Evolutionary conservation across 2,329 filamentous ascomycete genomes (phyloP), one percentile per base, ranked within the genome.

Genomic region (Drechslerella dactyloides): DNA sequence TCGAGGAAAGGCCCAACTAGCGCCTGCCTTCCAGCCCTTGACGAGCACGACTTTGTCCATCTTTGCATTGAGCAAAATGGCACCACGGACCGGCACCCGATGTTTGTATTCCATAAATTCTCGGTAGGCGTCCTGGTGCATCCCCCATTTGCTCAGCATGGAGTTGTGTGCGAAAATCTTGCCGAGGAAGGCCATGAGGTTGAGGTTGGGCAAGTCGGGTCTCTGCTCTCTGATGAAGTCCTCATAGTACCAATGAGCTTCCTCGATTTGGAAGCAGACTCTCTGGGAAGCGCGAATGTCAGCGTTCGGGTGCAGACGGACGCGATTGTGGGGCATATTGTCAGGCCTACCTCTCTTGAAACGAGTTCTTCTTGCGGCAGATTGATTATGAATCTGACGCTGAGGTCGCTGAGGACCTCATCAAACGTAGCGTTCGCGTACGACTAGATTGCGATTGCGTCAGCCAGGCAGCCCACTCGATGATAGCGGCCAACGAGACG

Each of bases 201-300:
- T 62, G 90, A 92, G 63, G 5, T 64, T 68, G 2, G 94, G 94
- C 10, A 99, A 84, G 42, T 85, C 85, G 58, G 92, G 89, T 27
- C 53, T 57, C 74, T 94, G 84, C 42, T 93, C 93, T 53, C 94
- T 90, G 79, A 99, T 91, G 79, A 99, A 99, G 81, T 99, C 94
- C 83, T 99, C 94, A 86, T 99, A 99, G 81, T 96, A 99, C 94
- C 94, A 99, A 87, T 99, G 96, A 77, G 94, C 94, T 81, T 99
- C 96, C 81, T 99, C 94, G 76, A 99, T 90, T 81, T 97, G 93
- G 80, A 99, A 99, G 82, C 93, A 97, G 81, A 99, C 94, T 78
- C 94, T 89, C 79, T 77, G 40, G 17, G 30, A 46, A 33, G n/a
- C 8, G 19, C 19, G 23, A 13, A n/a, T 10, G 24, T 64, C 55